Evolutionary conservation across 2,329 filamentous ascomycete species (phyloP).

Genomic region (Fusarium sulawesiense): DNA sequence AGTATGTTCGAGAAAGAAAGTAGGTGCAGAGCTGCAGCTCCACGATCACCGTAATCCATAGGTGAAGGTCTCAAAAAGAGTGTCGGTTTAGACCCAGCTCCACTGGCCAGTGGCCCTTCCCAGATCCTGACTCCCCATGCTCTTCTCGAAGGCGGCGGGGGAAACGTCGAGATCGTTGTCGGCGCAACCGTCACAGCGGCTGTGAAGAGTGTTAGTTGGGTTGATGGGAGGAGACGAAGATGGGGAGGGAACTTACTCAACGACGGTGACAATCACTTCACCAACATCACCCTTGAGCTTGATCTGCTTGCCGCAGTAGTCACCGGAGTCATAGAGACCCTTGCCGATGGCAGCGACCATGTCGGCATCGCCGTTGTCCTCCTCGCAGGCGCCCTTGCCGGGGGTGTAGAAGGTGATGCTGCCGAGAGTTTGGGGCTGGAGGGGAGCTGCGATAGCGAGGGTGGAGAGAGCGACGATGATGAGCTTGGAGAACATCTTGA

Average conservation of each 20-base stretch:
- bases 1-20: conserved; percentile 25
- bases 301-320: conserved; percentile 72
- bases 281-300: conserved; percentile 63
- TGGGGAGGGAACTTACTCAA: conserved; percentile 58
- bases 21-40: not conserved
- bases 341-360: conserved; percentile 75
- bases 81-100: conserved; percentile 15
- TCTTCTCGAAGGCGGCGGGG: conserved; percentile 57
- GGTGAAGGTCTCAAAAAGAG: conserved; percentile 2
- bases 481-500: conserved; percentile 42
- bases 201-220: not conserved
- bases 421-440: conserved; percentile 19
- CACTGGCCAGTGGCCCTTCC: conserved; percentile 30
- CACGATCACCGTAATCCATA: not conserved
- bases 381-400: conserved; percentile 75
- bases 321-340: conserved; percentile 71
- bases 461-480: conserved; percentile 38
- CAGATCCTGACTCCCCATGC: conserved; percentile 51
- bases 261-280: conserved; percentile 70
- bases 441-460: conserved; percentile 28
- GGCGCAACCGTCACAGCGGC: conserved; percentile 65
- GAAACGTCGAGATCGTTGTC: conserved; percentile 62
- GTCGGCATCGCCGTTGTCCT: conserved; percentile 64
- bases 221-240: too few species aligned
- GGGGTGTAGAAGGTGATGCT: conserved; percentile 68